Evolutionary conservation across 2,329 filamentous ascomycete species (phyloP).

Genomic region (Bipolaris zeicola): DNA sequence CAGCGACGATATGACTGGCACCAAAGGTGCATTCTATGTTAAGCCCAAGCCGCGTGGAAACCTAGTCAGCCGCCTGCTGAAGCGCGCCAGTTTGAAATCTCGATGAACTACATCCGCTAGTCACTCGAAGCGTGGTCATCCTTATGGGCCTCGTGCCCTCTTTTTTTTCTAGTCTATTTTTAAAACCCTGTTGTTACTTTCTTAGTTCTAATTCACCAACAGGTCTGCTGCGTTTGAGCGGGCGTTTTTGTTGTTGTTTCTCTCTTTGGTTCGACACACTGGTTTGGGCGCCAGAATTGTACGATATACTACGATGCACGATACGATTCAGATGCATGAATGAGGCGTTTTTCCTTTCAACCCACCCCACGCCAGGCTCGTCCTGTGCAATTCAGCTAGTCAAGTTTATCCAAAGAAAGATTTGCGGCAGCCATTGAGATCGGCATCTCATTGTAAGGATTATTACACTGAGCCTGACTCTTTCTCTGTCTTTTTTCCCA

Average conservation of each 20-base stretch:
- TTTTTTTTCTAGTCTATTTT: not conserved
- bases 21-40: constrained; percentile 54
- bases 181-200: not conserved
- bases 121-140: not conserved
- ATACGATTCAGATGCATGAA: constrained; percentile 26
- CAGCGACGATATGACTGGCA: constrained; percentile 55
- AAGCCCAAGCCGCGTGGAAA: constrained; percentile 43
- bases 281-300: constrained; percentile 5
- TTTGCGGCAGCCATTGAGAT: constrained; percentile 12
- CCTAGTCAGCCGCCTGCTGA: constrained; percentile 45
- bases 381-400: constrained; percentile 13
- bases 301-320: constrained; percentile 15
- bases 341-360: constrained; percentile 28
- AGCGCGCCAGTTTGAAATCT: constrained; percentile 45
- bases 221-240: constrained; percentile 16
- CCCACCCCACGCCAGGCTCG: constrained; percentile 1
- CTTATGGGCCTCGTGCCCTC: not conserved
- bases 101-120: constrained; percentile 14
- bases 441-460: constrained; percentile 1
- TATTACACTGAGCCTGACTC: not conserved
- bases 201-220: constrained; percentile 3
- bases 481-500: not conserved
- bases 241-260: constrained; percentile 1
- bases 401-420: constrained; percentile 18
- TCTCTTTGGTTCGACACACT: constrained; percentile 1